Evolutionary conservation across 495 filamentous ascomycete species (phyloP), one percentile per base, ranked within the genome.

Genomic region (Hyaloscypha bicolor): DNA sequence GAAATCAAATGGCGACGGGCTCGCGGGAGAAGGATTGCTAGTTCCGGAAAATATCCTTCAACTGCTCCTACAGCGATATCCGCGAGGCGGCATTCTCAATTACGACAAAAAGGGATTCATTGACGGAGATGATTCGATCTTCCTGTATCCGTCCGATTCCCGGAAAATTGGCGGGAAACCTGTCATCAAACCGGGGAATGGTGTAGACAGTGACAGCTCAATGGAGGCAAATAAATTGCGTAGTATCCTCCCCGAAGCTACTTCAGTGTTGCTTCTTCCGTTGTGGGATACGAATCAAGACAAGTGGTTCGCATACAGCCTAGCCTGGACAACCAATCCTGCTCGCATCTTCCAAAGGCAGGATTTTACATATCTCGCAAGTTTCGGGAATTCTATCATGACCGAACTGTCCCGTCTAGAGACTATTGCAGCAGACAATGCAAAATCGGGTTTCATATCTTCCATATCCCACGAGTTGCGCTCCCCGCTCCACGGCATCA

Each of bases 391-490:
- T 58, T 78, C 78, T 6, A 79, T 85, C 25, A 79, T 83, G 30
- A 78, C 81, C 3, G 85, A 88, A 64, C 79, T 87, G 0, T 80
- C 81, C 0, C 82, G 83, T 22, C 65, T 87, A 8, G 76, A 81
- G 53, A 73, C 78, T 2, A 31, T 80, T 30, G 73, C 74, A 1
- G 77, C 76, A 14, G 76, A 77, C 58, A 76, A 74, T 42, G 76
- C 80, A 12, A 92, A 93, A 69, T 83, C 85, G 2, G 87, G 87
- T 59, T 87, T 92, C 62, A 85, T 93, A 39, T 87, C 87, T 0
- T 91, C 88, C 5, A 82, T 93, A 35, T 90, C 86, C 53, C 92
- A 95, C 72, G 92, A 95, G 72, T 79, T 94, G 12, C 83, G 91
- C 3, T 90, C 86, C 22, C 92, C 92, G 2, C 76, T 95, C 4